phyloP scores from a whole-genome alignment of 805 yeast genomes.

The Ascoidea rubescens region DNA sequence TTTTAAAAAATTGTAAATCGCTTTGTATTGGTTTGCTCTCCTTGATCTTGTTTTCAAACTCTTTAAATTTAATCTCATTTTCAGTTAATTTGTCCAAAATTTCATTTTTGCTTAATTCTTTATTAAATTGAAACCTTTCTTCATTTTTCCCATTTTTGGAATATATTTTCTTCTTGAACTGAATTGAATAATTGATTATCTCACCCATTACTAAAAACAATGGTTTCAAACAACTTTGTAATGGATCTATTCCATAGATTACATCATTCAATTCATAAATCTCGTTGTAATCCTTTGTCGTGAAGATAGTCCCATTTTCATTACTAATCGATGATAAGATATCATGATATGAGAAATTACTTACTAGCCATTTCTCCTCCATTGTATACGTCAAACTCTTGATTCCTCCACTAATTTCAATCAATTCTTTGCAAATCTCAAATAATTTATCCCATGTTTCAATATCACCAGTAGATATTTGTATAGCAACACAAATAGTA shows the following conservation, averaged over 20 bases:
- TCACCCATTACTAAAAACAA: slow-evolving; percentile 5
- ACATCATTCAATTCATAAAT: slow-evolving; percentile 1
- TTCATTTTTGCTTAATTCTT: too few relatives aligned
- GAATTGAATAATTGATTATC: neutral
- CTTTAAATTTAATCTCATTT: neutral
- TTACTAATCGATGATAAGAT: slow-evolving; percentile 1
- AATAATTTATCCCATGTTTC: slow-evolving; percentile 4
- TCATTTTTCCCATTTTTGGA: too few relatives aligned
- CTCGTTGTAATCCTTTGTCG: slow-evolving; percentile 1
- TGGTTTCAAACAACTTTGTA: slow-evolving; percentile 7
- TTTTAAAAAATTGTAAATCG: neutral
- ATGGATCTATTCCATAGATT: slow-evolving; percentile 3
- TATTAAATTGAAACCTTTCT: too few relatives aligned
- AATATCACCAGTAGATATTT: slow-evolving; percentile 9
- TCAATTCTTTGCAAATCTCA: slow-evolving; percentile 1
- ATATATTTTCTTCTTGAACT: neutral
- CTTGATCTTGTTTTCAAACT: neutral
- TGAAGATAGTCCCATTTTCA: slow-evolving; percentile 4
- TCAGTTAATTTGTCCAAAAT: too few relatives aligned
- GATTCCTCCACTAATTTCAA: slow-evolving; percentile 5
- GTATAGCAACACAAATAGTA: slow-evolving; percentile 3
- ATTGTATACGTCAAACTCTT: neutral
- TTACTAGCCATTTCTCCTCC: slow-evolving; percentile 6
- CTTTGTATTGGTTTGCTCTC: neutral
- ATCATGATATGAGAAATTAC: slow-evolving; percentile 7